A percentile compares a stretch with the other conserved stretches of the same genome.
phyloP scores from a whole-genome alignment of 768 basidiomycete species.

The Boletus fagicola region DNA sequence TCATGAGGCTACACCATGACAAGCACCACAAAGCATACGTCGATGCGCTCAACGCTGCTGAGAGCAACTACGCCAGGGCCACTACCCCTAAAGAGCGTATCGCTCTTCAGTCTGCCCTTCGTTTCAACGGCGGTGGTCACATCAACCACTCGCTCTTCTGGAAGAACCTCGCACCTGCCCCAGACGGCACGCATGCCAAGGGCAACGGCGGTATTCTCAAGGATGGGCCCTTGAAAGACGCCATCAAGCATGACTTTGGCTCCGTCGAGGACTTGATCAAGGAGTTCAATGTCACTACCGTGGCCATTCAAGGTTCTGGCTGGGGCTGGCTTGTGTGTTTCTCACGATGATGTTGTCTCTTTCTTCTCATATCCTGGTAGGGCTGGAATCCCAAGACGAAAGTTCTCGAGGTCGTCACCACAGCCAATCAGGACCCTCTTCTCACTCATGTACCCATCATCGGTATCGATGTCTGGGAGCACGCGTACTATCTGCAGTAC shows the following conservation, averaged over 20 bases:
- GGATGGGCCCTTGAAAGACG: slow-evolving; percentile 66
- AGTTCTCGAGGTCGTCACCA: slow-evolving; percentile 84
- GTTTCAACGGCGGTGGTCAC: slow-evolving; percentile 44
- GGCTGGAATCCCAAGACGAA: slow-evolving; percentile 70
- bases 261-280: slow-evolving; percentile 69
- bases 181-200: slow-evolving; percentile 45
- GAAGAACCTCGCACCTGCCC: slow-evolving; percentile 83
- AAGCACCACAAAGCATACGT: slow-evolving; percentile 98
- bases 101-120: slow-evolving; percentile 26
- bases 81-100: slow-evolving; percentile 54
- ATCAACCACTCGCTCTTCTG: slow-evolving; percentile 97
- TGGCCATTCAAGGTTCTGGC: slow-evolving; percentile 87
- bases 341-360: not conserved
- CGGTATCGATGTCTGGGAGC: slow-evolving; percentile 95
- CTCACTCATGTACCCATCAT: slow-evolving; percentile 76
- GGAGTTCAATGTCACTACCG: slow-evolving; percentile 82
- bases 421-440: slow-evolving; percentile 94
- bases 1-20: slow-evolving; percentile 92
- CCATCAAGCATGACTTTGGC: slow-evolving; percentile 67
- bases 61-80: slow-evolving; percentile 69
- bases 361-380: slow-evolving; percentile 34
- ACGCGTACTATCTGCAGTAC: slow-evolving; percentile 96
- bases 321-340: slow-evolving; percentile 93
- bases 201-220: slow-evolving; percentile 62
- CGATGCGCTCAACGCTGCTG: slow-evolving; percentile 65